These are phyloP conservation scores for Kappamyces sp. DNA, from an alignment of 192 early-diverging fungal species.

Conservation along the genomic window DNA sequence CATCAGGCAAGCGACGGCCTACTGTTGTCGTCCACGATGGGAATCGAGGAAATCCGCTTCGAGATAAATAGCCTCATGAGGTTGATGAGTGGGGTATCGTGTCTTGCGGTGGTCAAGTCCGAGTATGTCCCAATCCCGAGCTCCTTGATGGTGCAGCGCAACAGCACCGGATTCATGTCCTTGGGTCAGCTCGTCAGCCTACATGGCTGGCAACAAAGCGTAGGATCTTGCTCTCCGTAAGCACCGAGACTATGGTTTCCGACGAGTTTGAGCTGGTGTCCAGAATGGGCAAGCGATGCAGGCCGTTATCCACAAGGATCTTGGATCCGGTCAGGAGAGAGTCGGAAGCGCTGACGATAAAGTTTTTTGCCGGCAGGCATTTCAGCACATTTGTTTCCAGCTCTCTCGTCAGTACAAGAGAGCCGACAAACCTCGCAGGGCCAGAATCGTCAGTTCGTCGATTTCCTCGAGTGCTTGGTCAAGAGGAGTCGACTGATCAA, in stretches of 20 bases:
- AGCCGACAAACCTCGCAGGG: slow-evolving; percentile 50
- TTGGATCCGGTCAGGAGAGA: slow-evolving; percentile 48
- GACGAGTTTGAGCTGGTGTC: slow-evolving; percentile 62
- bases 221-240: slow-evolving; percentile 83
- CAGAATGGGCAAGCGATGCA: slow-evolving; percentile 84
- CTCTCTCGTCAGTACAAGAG: slow-evolving; percentile 29
- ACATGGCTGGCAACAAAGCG: slow-evolving; percentile 84
- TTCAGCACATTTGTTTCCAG: slow-evolving; percentile 48
- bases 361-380: not conserved
- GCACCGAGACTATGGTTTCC: slow-evolving; percentile 86
- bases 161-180: slow-evolving; percentile 8
- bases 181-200: slow-evolving; percentile 13
- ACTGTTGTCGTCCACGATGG: slow-evolving; percentile 83
- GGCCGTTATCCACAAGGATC: slow-evolving; percentile 69
- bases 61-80: slow-evolving; percentile 91
- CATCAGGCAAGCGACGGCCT: slow-evolving; percentile 9
- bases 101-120: slow-evolving; percentile 71
- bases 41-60: slow-evolving; percentile 82
- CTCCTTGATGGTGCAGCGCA: slow-evolving; percentile 52
- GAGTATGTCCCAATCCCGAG: slow-evolving; percentile 83
- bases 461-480: slow-evolving; percentile 81
- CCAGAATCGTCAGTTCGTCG: slow-evolving; percentile 67
- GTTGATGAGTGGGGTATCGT: slow-evolving; percentile 77
- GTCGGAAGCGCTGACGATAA: not conserved
- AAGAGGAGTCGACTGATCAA: slow-evolving; percentile 59